Percentiles rank a stretch among this genome's conserved stretches.
phyloP scores from a whole-genome alignment of 192 early-diverging fungal genomes.

The Thamnidium elegans region DNA sequence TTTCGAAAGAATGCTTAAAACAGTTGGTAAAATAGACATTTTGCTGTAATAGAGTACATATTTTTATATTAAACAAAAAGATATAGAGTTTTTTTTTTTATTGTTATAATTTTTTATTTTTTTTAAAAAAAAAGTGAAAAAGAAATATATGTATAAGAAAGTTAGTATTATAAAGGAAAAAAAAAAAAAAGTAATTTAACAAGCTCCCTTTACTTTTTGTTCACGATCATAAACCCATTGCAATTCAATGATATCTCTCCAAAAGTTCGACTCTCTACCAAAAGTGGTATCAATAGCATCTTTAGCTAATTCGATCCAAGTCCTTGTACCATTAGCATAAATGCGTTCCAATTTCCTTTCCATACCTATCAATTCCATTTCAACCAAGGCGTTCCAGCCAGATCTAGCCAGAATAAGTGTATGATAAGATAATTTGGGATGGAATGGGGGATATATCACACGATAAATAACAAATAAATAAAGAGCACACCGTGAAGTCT shows the following conservation, averaged over 20 bases:
- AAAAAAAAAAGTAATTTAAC: no score
- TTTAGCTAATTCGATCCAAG: constrained; percentile 29
- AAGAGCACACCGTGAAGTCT: constrained; percentile 16
- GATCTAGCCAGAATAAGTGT: constrained; percentile 20
- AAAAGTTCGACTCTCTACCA: constrained; percentile 24
- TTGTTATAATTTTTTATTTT: no score
- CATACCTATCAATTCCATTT: constrained; percentile 33
- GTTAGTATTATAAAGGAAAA: no score
- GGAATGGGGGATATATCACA: constrained; percentile 27
- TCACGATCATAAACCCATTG: constrained; percentile 37
- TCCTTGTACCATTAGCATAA: constrained; percentile 23
- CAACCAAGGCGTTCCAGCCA: constrained; percentile 32
- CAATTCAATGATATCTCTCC: constrained; percentile 32
- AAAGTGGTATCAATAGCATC: constrained; percentile 18
- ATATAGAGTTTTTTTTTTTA: no score
- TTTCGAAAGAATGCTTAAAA: no score
- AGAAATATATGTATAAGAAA: no score
- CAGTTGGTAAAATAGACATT: no score
- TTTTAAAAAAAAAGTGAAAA: no score
- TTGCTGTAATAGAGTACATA: no score
- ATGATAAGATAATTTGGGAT: constrained; percentile 27
- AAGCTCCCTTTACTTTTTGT: constrained; percentile 24
- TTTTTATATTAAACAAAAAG: no score
- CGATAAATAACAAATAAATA: constrained; percentile 25
- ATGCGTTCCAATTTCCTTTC: constrained; percentile 26